These are phyloP conservation scores for Globisporangium barbulae DNA, from an alignment of 352 stramenopile genomes.

Conservation along the genomic window DNA sequence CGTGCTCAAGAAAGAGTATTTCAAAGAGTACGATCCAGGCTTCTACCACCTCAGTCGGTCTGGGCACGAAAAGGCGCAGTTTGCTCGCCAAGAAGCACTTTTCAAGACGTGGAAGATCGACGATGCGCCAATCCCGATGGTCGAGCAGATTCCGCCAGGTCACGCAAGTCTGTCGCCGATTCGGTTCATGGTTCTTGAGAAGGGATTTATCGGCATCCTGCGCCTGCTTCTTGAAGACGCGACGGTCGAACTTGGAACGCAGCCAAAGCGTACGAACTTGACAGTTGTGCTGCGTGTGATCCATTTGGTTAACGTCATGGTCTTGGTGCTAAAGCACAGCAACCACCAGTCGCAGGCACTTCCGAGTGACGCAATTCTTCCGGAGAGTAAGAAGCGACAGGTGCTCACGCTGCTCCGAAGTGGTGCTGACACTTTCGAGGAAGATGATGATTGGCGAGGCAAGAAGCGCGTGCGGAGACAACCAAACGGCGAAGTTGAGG, in stretches of 20 bases:
- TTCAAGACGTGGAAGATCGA: conserved; percentile 81
- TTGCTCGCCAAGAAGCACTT: conserved; percentile 72
- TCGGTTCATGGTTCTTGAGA: conserved; percentile 59
- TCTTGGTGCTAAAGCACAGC: conserved; percentile 55
- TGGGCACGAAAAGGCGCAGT: conserved; percentile 77
- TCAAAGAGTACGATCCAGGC: conserved; percentile 73
- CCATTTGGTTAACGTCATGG: conserved; percentile 63
- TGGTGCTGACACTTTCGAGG: conserved; percentile 60
- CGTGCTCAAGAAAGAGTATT: conserved; percentile 74
- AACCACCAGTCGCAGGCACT: conserved; percentile 17
- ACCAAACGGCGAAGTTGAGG: conserved; percentile 31
- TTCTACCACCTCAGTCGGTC: conserved; percentile 80
- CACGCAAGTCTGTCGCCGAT: conserved; percentile 53
- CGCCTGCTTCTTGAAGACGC: conserved; percentile 68
- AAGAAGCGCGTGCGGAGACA: conserved; percentile 76
- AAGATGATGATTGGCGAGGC: conserved; percentile 43
- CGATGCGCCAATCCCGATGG: conserved; percentile 61
- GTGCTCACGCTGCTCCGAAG: conserved; percentile 47
- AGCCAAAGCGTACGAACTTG: conserved; percentile 55
- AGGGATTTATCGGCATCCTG: conserved; percentile 58
- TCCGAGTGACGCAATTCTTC: conserved; percentile 27
- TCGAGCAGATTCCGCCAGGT: conserved; percentile 48
- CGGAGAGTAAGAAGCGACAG: conserved; percentile 47
- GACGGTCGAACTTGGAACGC: conserved; percentile 17
- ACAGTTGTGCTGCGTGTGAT: conserved; percentile 65